Evolutionary conservation across 208 protist species (phyloP).

Genomic region (Zelonia costaricensis): DNA sequence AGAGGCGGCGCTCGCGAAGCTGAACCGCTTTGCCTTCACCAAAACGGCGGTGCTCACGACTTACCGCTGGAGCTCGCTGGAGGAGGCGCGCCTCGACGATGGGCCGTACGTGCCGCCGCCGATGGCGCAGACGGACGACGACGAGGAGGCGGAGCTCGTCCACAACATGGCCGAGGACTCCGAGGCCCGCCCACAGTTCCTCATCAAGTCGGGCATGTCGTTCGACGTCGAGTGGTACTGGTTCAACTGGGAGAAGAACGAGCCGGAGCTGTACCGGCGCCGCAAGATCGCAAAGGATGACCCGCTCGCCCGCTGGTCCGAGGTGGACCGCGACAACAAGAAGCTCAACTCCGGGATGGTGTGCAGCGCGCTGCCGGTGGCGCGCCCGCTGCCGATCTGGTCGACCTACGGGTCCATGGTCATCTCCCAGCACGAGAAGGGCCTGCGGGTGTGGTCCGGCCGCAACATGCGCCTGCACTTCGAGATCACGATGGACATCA

Average conservation of each 20-base stretch:
- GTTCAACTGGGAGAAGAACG: slow-evolving; percentile 82
- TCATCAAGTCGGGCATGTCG: slow-evolving; percentile 72
- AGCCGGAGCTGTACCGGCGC: slow-evolving; percentile 75
- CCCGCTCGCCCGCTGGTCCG: slow-evolving; percentile 72
- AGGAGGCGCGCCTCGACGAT: slow-evolving; percentile 42
- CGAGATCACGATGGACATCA: slow-evolving; percentile 75
- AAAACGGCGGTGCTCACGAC: slow-evolving; percentile 73
- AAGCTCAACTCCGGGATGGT: slow-evolving; percentile 64
- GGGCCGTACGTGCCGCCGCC: slow-evolving; percentile 75
- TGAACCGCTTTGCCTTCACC: slow-evolving; percentile 83
- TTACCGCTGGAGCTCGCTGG: slow-evolving; percentile 79
- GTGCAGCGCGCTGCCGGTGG: slow-evolving; percentile 56
- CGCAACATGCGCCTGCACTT: slow-evolving; percentile 82
- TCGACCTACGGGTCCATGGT: slow-evolving; percentile 86
- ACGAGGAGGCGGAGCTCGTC: slow-evolving; percentile 69
- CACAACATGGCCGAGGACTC: slow-evolving; percentile 86
- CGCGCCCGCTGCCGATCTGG: slow-evolving; percentile 81
- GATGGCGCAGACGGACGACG: slow-evolving; percentile 40
- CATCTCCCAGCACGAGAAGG: slow-evolving; percentile 73
- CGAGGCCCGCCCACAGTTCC: slow-evolving; percentile 82
- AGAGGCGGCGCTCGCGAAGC: slow-evolving; percentile 78
- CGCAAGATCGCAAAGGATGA: slow-evolving; percentile 68
- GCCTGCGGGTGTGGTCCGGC: slow-evolving; percentile 85
- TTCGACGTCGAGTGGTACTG: slow-evolving; percentile 87
- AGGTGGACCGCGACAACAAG: slow-evolving; percentile 76